phyloP scores from a whole-genome alignment of 2,329 filamentous ascomycete species.

The Ascochyta clinopodiicola region DNA sequence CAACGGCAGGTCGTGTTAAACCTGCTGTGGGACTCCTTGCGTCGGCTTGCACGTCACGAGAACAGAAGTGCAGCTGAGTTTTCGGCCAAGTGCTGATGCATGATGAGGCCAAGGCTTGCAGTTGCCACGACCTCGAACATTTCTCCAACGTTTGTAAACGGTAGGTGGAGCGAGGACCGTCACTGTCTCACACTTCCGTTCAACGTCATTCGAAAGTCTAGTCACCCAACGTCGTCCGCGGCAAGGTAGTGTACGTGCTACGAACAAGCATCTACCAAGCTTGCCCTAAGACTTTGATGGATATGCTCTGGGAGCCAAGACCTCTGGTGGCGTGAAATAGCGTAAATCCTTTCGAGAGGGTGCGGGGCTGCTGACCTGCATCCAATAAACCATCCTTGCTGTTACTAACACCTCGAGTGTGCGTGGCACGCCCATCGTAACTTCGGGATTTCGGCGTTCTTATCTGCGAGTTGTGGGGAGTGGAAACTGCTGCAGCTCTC shows the following conservation, averaged over 20 bases:
- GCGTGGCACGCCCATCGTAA: neutral
- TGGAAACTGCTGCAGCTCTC: neutral
- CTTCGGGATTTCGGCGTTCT: neutral
- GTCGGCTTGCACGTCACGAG: slow-evolving; percentile 2
- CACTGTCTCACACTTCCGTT: neutral
- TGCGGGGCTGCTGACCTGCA: slow-evolving; percentile 9
- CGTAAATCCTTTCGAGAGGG: neutral
- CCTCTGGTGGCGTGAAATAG: slow-evolving; percentile 4
- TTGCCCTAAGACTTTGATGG: neutral
- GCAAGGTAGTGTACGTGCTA: no score
- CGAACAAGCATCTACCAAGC: no score
- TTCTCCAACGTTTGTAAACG: neutral
- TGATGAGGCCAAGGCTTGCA: slow-evolving; percentile 6
- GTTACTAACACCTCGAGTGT: neutral
- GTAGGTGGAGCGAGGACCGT: neutral
- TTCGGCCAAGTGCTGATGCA: slow-evolving; percentile 12
- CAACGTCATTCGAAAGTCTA: neutral
- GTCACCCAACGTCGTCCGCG: neutral
- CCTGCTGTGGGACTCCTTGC: slow-evolving; percentile 2
- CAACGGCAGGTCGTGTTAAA: neutral
- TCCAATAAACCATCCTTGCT: slow-evolving; percentile 7
- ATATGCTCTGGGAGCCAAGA: neutral
- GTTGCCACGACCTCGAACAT: slow-evolving; percentile 1
- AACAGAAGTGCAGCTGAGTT: slow-evolving; percentile 8
- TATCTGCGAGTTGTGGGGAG: neutral